These are phyloP conservation scores for Cymbidium sinense DNA, from an alignment of 106 monocot species.

Conservation along the genomic window DNA sequence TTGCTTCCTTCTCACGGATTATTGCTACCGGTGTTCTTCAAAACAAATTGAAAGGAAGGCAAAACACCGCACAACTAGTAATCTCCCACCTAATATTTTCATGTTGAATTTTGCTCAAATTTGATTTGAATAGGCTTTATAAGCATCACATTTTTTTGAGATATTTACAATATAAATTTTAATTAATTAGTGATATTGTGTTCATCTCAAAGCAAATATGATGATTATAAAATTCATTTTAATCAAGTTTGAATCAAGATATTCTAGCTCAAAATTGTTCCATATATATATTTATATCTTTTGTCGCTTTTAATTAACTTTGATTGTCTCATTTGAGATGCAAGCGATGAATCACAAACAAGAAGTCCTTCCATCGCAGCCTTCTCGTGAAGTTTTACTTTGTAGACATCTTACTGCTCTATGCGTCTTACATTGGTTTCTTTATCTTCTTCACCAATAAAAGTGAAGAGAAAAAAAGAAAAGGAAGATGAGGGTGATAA, in stretches of 20 bases:
- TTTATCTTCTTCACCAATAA: conserved; percentile 16
- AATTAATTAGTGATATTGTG: too few species aligned
- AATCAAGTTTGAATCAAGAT: too few species aligned
- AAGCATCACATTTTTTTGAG: too few species aligned
- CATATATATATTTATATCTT: not conserved
- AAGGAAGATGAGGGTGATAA: conserved; percentile 26
- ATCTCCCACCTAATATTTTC: conserved; percentile 6
- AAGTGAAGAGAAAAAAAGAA: conserved; percentile 41
- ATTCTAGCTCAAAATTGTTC: too few species aligned
- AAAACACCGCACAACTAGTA: conserved; percentile 14
- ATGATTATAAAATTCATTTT: too few species aligned
- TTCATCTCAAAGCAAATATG: too few species aligned
- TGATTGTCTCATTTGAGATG: conserved; percentile 10
- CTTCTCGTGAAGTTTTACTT: conserved; percentile 5
- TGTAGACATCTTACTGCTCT: conserved; percentile 35
- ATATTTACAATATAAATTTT: too few species aligned
- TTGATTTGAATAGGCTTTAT: not conserved
- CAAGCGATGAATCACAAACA: conserved; percentile 28
- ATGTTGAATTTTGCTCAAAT: not conserved
- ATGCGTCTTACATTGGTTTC: conserved; percentile 24
- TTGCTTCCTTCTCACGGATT: conserved; percentile 15
- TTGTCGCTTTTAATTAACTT: not conserved
- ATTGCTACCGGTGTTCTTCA: too few species aligned
- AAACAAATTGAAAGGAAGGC: too few species aligned
- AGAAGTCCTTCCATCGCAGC: conserved; percentile 7